Base-by-base conservation (phyloP, 208 protist species). In the Trypanosoma mega region DNA sequence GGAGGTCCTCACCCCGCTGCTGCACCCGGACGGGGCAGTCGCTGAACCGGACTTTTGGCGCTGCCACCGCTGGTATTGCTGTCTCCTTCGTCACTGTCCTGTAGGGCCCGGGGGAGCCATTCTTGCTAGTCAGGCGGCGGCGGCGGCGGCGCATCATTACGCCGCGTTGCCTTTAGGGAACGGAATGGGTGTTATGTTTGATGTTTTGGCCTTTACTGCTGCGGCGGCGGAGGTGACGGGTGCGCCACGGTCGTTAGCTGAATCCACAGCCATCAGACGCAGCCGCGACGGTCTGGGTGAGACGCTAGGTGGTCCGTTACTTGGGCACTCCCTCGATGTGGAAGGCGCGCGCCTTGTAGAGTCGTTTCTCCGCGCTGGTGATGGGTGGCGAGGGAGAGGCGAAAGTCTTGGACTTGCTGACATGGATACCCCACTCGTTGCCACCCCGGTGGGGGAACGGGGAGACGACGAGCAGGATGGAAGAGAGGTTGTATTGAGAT, bases 31-130 rank as follows among this genome's bases (percentile, higher is more conserved):
- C 1, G 18, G 2, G 23, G 29, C 9, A 9, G 45, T 34, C 3
- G n/a, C n/a, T n/a, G 34, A 11, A 20, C n/a, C 6, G 33, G 1
- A 47, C 3, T 63, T 63, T 24, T 63, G 57, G 57, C 29, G 23
- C 11, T 54, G 44, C 31, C 54, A 53, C 18, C 46, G 46, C 12
- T 63, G 57, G 57, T 54, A 47, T 44, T 63, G 45, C 23, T 63
- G 30, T 21, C 57, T 63, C 44, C 57, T 63, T 20, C 23, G 47
- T 9, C 57, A 54, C 12, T 63, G 31, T 18, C 46, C 33, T 18
- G 14, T 18, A 41, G 5, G 24, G 11, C 2, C 37, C 7, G n/a
- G 3, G 7, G 3, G 23, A 26, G 18, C 6, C 1, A 29, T 8
- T 16, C 12, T 7, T 24, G 21, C 44, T n/a, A 9, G 44, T 44